Base-by-base conservation (phyloP, 208 protist genomes). In the Crithidia thermophila region DNA sequence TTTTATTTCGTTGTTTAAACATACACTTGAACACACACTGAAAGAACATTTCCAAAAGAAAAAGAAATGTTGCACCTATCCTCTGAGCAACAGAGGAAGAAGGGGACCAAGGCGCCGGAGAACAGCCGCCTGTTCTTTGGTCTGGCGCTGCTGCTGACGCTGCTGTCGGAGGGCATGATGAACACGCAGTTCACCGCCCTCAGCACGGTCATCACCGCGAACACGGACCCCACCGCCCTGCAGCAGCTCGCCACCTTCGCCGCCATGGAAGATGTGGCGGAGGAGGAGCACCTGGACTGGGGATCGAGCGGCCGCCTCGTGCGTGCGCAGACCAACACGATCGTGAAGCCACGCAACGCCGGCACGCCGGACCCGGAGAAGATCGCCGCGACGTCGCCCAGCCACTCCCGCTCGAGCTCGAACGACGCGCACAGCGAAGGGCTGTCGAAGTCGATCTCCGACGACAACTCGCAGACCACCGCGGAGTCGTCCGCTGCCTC, bases 231-330 rank as follows among this genome's bases (percentile, higher is more conserved):
- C 10, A 79, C 76, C 11, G 74, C 80, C 1, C 67, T 93, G 57
- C 77, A 87, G 64, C 84, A 93, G 68, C 70, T 93, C 31, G 83
- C 81, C 27, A 86, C 76, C 39, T 93, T 93, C 57, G 79, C 71
- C 4, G 81, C 87, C 11, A 55, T 93, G 62, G 67, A 78, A 37
- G 81, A 81, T 11, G 72, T 82, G 2, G 87, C 83, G 33, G 83
- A 93, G 69, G 84, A 90, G 74, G 76, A 93, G 52, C 55, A 90
- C 11, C 73, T 92, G 11, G 79, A 87, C 67, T 92, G 86, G 80
- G 86, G 82, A 18, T 75, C 78, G 23, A 67, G 60, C 37, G 47
- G 56, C 31, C 53, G 61, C 14, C 63, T 85, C 45, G 59, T 70
- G 25, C 73, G 25, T 9, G 13, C 25, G 27, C 68, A 55, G 18